A percentile compares a stretch with the other conserved stretches of the same genome.
Evolutionary conservation across 2,329 filamentous ascomycete genomes (phyloP).

Genomic region (Aspergillus caelatus): DNA sequence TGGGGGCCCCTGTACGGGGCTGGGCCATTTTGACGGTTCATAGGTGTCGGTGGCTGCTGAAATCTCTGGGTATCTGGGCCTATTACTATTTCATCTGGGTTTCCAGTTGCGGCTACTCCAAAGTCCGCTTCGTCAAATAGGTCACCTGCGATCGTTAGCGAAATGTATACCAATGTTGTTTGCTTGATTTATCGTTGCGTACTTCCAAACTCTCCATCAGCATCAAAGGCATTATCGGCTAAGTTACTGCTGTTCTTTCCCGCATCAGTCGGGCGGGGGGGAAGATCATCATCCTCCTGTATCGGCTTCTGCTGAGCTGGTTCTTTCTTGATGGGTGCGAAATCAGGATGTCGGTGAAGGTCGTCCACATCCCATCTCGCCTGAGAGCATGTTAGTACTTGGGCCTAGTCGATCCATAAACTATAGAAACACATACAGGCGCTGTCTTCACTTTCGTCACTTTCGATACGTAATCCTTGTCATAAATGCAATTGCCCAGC

Average conservation of each 20-base stretch:
- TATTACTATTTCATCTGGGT: slow-evolving; percentile 76
- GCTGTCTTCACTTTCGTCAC: slow-evolving; percentile 86
- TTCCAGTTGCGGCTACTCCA: slow-evolving; percentile 67
- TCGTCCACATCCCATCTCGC: slow-evolving; percentile 77
- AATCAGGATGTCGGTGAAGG: slow-evolving; percentile 80
- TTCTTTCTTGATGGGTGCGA: slow-evolving; percentile 63
- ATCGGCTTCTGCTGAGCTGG: slow-evolving; percentile 37
- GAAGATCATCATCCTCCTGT: slow-evolving; percentile 53
- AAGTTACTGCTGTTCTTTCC: slow-evolving; percentile 34
- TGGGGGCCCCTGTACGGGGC: slow-evolving; percentile 25
- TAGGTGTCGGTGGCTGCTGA: slow-evolving; percentile 30
- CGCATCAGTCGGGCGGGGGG: slow-evolving; percentile 29
- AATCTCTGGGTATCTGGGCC: slow-evolving; percentile 35
- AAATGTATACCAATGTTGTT: neutral
- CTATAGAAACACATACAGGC: slow-evolving; percentile 50
- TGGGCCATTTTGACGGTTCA: slow-evolving; percentile 25
- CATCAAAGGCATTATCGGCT: slow-evolving; percentile 35
- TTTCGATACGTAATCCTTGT: slow-evolving; percentile 88
- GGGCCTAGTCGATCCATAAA: neutral
- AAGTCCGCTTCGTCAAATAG: slow-evolving; percentile 80
- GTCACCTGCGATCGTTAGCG: slow-evolving; percentile 44
- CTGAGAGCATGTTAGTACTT: slow-evolving; percentile 26
- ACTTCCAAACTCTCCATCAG: slow-evolving; percentile 49
- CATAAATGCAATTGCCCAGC: slow-evolving; percentile 97
- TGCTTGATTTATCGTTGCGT: slow-evolving; percentile 16